These are phyloP conservation scores for Citropsis articulata DNA, from an alignment of 345 rosid species.

Conservation along the genomic window DNA sequence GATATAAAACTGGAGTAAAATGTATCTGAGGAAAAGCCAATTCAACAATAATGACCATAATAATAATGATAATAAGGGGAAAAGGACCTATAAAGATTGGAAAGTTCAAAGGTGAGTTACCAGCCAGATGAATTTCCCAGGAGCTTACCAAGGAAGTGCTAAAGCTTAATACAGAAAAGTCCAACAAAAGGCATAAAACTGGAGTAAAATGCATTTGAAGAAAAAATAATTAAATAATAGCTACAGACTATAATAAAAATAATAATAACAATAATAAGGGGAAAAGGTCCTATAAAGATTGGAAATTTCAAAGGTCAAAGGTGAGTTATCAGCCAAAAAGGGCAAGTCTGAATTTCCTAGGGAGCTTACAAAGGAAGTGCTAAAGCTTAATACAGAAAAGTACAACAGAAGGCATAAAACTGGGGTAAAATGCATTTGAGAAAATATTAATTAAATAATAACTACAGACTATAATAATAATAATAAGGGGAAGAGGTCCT, in stretches of 20 bases:
- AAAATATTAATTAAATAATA: background rate
- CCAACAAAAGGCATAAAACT: background rate
- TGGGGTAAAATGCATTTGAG: background rate
- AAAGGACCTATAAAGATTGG: background rate
- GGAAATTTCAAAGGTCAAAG: background rate
- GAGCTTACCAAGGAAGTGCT: background rate
- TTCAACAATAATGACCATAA: background rate
- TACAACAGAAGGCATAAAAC: background rate
- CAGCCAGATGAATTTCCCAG: background rate
- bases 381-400: background rate
- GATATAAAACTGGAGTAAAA: background rate
- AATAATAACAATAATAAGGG: too few relatives aligned
- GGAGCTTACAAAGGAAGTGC: background rate
- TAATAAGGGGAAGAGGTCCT: background rate
- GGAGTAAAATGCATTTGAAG: background rate
- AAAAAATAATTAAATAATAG: background rate
- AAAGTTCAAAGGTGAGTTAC: background rate
- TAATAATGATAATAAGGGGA: too few relatives aligned
- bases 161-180: background rate
- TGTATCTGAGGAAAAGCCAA: background rate
- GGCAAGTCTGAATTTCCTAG: background rate
- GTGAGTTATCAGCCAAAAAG: background rate
- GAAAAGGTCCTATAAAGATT: background rate
- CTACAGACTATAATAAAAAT: constrained; percentile 52
- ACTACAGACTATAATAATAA: background rate